Base-by-base conservation (phyloP, 257 asterid genomes). In the Gentiana dahurica region DNA sequence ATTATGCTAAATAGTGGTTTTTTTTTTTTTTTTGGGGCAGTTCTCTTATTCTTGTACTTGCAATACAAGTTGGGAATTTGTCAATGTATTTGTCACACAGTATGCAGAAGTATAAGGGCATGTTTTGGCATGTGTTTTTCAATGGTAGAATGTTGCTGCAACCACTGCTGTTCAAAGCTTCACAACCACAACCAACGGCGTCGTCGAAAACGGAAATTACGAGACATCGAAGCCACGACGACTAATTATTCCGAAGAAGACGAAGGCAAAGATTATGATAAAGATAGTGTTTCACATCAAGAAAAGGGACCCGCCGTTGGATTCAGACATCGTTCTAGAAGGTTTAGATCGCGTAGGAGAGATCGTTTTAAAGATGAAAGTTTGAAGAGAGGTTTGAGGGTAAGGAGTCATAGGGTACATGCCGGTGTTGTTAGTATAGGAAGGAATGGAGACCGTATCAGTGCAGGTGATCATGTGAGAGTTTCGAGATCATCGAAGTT, bases 31-130 rank as follows among this genome's bases (percentile, higher is more conserved):
- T n/a, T n/a, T n/a, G n/a, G n/a, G n/a, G 87, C 95, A 89, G 95
- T 86, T 46, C 73, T 86, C 33, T 57, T 86, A 24, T 83, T 83
- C 82, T 71, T 86, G 51, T 89, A 79, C 59, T 68, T 89, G n/a
- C n/a, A 81, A 35, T 81, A 66, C 86, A 83, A 79, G 72, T 61
- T 89, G 75, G 95, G 95, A 6, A 77, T 89, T 64, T 79, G 83
- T 62, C 86, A 75, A 61, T 86, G 95, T 82, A 71, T 85, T 50
- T 77, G 82, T 58, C 79, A 44, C 47, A 69, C 61, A 11, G 51
- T 80, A 24, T 78, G 74, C 51, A 71, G 82, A 75, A 43, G 70
- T 24, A 53, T 64, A 32, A 74, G 84, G 82, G 79, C 85, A 34
- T 79, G 80, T 53, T 77, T 78, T 45, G 53, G 79, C 0, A 69